Evolutionary conservation across 2,329 filamentous ascomycete species (phyloP).

Genomic region (Ustulina deusta): DNA sequence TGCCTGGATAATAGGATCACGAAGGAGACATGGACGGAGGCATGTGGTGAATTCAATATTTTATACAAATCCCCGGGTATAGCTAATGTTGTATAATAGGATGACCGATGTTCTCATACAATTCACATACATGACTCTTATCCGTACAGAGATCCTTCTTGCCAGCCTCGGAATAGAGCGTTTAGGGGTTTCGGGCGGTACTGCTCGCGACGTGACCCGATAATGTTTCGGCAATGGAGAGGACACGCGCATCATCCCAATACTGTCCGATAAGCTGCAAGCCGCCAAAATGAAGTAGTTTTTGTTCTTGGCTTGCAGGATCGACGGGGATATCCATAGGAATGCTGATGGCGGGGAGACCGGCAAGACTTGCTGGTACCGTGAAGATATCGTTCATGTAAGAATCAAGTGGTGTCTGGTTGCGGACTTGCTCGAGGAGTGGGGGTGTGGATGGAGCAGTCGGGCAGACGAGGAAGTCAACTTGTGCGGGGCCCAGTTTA

Average conservation of each 20-base stretch:
- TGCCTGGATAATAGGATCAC: neutral
- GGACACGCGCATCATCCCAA: conserved; percentile 76
- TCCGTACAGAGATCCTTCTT: neutral
- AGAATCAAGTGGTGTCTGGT: conserved; percentile 72
- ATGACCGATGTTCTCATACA: neutral
- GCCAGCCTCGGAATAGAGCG: neutral
- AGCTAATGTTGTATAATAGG: conserved; percentile 34
- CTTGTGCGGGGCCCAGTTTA: conserved; percentile 70
- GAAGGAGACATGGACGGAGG: neutral
- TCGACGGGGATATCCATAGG: conserved; percentile 65
- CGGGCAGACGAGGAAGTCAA: conserved; percentile 89
- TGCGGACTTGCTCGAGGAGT: conserved; percentile 66
- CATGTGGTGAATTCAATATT: conserved; percentile 25
- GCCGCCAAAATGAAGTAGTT: conserved; percentile 62
- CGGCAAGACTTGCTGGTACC: conserved; percentile 92
- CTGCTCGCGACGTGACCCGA: conserved; percentile 42
- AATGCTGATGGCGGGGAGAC: conserved; percentile 87
- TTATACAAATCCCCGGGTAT: conserved; percentile 26
- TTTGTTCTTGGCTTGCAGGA: conserved; percentile 49
- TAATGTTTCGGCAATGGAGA: conserved; percentile 65
- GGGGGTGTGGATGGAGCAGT: conserved; percentile 85
- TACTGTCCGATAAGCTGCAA: conserved; percentile 86
- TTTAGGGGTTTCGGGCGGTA: neutral
- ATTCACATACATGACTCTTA: conserved; percentile 6
- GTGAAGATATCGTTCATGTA: conserved; percentile 98